Conservation (phyloP, 352 stramenopile species). For the Phytophthora kernoviae region DNA sequence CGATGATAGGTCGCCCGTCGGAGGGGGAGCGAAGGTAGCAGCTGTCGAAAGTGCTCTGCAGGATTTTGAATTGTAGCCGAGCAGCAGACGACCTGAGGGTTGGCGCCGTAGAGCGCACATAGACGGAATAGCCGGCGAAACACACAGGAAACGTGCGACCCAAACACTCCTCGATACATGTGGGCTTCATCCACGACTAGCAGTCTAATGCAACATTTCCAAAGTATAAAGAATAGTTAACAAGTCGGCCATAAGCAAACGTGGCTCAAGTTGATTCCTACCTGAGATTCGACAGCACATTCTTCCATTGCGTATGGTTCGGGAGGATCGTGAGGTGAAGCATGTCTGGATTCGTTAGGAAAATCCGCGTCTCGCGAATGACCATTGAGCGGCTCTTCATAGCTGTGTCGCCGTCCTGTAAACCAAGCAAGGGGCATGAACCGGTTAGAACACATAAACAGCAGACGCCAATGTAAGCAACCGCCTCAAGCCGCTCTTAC, state of each 20-base stretch:
- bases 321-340: slow-evolving; percentile 97
- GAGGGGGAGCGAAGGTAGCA: slow-evolving; percentile 83
- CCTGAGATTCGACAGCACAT: slow-evolving; percentile 89
- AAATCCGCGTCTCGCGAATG: slow-evolving; percentile 89
- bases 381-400: slow-evolving; percentile 89
- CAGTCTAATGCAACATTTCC: slow-evolving; percentile 35
- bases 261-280: slow-evolving; percentile 37
- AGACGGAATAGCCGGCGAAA: slow-evolving; percentile 92
- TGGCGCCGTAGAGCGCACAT: slow-evolving; percentile 80
- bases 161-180: slow-evolving; percentile 94
- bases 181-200: slow-evolving; percentile 91
- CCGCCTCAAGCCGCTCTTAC: slow-evolving; percentile 28
- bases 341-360: slow-evolving; percentile 99
- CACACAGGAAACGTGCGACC: slow-evolving; percentile 84
- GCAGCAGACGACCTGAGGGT: slow-evolving; percentile 93
- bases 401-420: slow-evolving; percentile 94
- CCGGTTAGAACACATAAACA: slow-evolving; percentile 1
- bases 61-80: slow-evolving; percentile 97
- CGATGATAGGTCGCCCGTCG: background rate
- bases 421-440: background rate
- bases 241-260: background rate
- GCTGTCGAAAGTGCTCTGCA: slow-evolving; percentile 88
- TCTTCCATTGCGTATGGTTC: slow-evolving; percentile 90
- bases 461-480: background rate
- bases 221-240: background rate